These are phyloP conservation scores for Scenedesmus sp. DNA, from an alignment of 163 green algal species.

Conservation along the genomic window DNA sequence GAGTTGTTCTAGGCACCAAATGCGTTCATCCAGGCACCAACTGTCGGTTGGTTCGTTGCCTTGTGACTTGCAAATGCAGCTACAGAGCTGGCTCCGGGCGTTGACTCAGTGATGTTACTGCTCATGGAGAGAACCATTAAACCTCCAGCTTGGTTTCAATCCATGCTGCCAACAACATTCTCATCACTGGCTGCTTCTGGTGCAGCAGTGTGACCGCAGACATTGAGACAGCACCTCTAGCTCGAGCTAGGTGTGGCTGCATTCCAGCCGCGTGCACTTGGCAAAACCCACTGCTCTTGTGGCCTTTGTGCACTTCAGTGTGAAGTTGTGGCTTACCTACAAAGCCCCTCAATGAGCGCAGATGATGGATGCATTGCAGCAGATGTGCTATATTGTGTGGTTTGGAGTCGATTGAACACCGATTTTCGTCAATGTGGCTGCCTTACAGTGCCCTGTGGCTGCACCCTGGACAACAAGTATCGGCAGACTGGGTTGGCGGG, in stretches of 20 bases:
- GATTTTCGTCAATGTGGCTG: neutral
- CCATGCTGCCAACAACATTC: too few species aligned
- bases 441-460: neutral
- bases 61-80: too few species aligned
- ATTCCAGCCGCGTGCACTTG: neutral
- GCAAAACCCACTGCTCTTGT: neutral
- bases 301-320: neutral
- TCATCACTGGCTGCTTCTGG: too few species aligned
- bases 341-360: neutral
- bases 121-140: too few species aligned
- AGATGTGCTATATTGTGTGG: neutral
- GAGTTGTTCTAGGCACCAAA: too few species aligned
- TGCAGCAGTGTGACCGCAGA: too few species aligned
- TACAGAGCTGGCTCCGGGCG: too few species aligned
- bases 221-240: neutral
- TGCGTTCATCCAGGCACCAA: too few species aligned
- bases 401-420: neutral
- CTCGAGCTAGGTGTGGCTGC: neutral
- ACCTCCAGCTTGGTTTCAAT: too few species aligned
- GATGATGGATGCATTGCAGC: neutral
- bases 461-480: neutral
- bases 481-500: neutral
- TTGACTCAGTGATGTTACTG: too few species aligned
- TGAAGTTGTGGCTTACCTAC: neutral
- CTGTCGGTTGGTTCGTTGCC: too few species aligned